Conservation (phyloP, 1,284 basidiomycete species). For the Apiotrichum gracile region DNA sequence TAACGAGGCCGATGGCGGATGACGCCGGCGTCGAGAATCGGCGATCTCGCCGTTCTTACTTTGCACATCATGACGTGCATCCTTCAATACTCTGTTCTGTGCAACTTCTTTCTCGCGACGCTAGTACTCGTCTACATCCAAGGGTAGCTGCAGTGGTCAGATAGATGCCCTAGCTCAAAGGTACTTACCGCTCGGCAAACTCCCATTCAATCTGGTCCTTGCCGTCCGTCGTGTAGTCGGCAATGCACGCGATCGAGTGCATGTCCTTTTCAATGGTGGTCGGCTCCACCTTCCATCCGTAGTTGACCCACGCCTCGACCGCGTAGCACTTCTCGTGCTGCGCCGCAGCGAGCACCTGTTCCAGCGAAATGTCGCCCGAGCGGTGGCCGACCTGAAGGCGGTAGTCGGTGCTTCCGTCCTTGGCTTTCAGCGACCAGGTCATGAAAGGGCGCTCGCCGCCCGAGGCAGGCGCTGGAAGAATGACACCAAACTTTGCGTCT, state of each 20-base stretch:
- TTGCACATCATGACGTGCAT: no score
- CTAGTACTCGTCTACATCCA: conserved; percentile 2
- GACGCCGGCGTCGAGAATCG: not conserved
- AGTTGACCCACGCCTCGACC: conserved; percentile 8
- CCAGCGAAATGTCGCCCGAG: conserved; percentile 1
- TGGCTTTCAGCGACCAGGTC: not conserved
- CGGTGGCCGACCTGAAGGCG: conserved; percentile 1
- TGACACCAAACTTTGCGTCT: conserved; percentile 2
- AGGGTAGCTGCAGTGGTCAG: conserved; percentile 5
- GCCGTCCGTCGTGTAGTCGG: conserved; percentile 1
- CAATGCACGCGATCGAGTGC: conserved; percentile 6
- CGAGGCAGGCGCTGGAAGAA: not conserved
- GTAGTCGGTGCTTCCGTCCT: not conserved
- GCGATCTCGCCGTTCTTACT: no score
- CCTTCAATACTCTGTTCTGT: no score
- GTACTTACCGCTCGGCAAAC: conserved; percentile 8
- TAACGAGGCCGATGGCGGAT: not conserved
- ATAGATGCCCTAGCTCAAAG: not conserved
- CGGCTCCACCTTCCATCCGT: conserved; percentile 4
- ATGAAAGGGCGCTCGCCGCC: conserved; percentile 4
- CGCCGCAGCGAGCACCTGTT: conserved; percentile 7
- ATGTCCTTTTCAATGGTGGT: not conserved
- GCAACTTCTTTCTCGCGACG: no score
- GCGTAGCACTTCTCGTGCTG: not conserved
- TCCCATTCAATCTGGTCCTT: conserved; percentile 10